Conservation (phyloP, 2,329 filamentous ascomycete genomes). For the Trichoderma brevicompactum region DNA sequence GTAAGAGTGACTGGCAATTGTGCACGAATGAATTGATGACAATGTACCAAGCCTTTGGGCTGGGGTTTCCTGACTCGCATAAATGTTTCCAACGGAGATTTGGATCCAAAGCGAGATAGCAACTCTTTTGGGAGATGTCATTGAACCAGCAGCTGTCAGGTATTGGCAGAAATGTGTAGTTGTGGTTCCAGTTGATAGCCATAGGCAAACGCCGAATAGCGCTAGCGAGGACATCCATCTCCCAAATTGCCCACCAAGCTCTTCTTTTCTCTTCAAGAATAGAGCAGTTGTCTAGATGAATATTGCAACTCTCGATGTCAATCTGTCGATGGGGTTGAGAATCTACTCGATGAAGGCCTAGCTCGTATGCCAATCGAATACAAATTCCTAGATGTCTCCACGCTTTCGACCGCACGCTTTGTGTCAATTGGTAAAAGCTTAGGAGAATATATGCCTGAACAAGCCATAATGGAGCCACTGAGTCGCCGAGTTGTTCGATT, state of each 20-base stretch:
- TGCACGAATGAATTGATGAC: slow-evolving; percentile 1
- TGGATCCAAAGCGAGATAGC: neutral
- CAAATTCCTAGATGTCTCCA: slow-evolving; percentile 1
- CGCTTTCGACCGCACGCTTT: neutral
- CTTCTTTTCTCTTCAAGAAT: slow-evolving; percentile 8
- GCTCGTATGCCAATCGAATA: neutral
- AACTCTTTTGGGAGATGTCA: too few species aligned
- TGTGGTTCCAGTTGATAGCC: too few species aligned
- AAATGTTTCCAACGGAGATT: slow-evolving; percentile 1
- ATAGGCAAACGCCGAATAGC: neutral
- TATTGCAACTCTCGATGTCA: neutral
- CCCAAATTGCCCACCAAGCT: slow-evolving; percentile 8
- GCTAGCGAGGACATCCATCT: slow-evolving; percentile 7
- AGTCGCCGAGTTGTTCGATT: neutral
- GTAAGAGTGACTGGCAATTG: neutral
- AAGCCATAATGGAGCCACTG: slow-evolving; percentile 4
- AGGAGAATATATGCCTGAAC: slow-evolving; percentile 6
- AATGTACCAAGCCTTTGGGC: slow-evolving; percentile 6
- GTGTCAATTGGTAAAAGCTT: slow-evolving; percentile 1
- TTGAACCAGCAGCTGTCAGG: too few species aligned
- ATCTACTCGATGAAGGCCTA: slow-evolving; percentile 1
- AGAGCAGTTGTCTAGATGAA: neutral
- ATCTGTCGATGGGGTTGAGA: neutral
- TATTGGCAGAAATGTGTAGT: too few species aligned
- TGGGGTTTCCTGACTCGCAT: neutral